Base-by-base conservation (phyloP, 805 yeast genomes). In the Saccharomycopsis javanensis region DNA sequence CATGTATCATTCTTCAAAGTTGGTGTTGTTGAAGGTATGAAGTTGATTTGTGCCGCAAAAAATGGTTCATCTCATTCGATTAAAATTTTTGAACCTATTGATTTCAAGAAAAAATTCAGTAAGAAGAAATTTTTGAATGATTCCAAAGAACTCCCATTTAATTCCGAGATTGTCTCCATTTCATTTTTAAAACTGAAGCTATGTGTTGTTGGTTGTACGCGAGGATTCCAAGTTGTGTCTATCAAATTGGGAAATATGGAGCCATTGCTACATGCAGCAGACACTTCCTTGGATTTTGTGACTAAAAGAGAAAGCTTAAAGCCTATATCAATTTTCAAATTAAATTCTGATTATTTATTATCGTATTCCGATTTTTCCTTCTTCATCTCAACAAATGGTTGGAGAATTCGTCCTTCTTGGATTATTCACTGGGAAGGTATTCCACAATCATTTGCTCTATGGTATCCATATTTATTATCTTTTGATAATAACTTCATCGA, bases 401-500 rank as follows among this genome's bases (percentile, higher is more conserved):
- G 99, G 99, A 79, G 97, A 64, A 85, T 95, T 18, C 82, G 91
- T 61, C 88, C 94, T 50, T 92, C 88, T 54, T 91, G 96, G 91
- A 86, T 91, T 62, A 85, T 94, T 55, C 83, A 86, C 67, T 94
- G 99, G 99, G 98, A 94, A 72, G 97, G 98, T 37, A 80, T 83
- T 54, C 98, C 99, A 5, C 94, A 86, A 66, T 82, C 85, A 60
- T 89, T 94, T 69, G 95, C 97, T 16, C 76, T 94, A 51, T 89
- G 96, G 79, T 92, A 91, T 72, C 99, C 99, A 3, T 92, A 90
- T 67, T 75, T 94, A 56, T 72, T 94, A 54, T 94, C 97, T 4
- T 94, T 94, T 72, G 98, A 92, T 67, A 80, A 84, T 18, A 85
- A 81, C 58, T 90, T 94, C 65, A 88, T 94, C 68, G 99, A 94